Evolutionary conservation across 2,329 filamentous ascomycete genomes (phyloP), one percentile per base, ranked within the genome.

Genomic region (Alternaria ventricosa): DNA sequence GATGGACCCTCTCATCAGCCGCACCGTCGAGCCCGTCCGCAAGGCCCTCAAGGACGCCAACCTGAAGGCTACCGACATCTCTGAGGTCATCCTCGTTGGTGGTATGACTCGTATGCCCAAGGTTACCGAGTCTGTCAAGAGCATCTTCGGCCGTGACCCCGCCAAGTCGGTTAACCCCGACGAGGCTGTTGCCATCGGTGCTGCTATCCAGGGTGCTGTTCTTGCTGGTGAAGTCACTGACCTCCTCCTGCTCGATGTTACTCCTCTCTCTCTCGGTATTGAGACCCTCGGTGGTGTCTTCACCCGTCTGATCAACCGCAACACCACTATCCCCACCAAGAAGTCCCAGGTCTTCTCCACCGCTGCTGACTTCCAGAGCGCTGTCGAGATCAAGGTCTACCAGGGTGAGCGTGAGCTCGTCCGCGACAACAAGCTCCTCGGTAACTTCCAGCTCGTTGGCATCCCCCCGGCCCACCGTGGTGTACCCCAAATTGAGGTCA

Each of bases 101-200:
- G 95, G 95, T 85, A 97, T 97, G 94, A 97, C 95, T 76, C 95
- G 95, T 86, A 98, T 98, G 94, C 95, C 95, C 82, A 97, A 97
- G 91, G 95, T 98, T 72, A 87, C 89, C 68, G 94, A 97, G 86
- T 96, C 94, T 47, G 94, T 97, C 82, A 97, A 97, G 91, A 89
- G 86, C 86, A 94, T 97, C 82, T 98, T 98, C 83, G 94, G 94
- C 72, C 94, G 94, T 80, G 95, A 97, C 61, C 94, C 95, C 70
- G 93, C 94, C 83, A 98, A 97, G 89, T 96, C 95, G 55, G 94
- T 98, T 82, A 98, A 98, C 89, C 95, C 95, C 64, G 95, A 98
- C 74, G 95, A 98, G 88, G 95, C 95, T 82, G 95, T 98, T 67
- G 95, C 95, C 78, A 97, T 97, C 75, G 95, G 95, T 88, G 95